Percentiles rank a stretch among this genome's conserved stretches.
phyloP scores from a whole-genome alignment of 73 alveolate genomes.

The Tetrahymena borealis region DNA sequence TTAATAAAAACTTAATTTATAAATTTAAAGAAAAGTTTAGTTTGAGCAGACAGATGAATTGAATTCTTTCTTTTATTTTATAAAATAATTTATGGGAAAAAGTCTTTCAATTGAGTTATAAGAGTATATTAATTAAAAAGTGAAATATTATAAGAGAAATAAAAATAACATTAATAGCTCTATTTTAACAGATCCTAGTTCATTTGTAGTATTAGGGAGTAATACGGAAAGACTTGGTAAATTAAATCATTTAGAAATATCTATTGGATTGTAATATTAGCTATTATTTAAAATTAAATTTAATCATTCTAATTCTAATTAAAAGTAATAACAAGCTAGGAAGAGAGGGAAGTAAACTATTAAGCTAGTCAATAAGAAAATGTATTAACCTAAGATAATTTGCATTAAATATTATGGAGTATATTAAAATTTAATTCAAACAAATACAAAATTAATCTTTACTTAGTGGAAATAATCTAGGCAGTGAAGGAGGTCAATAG shows the following conservation, averaged over 20 bases:
- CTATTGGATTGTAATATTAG: background rate
- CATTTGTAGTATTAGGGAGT: background rate
- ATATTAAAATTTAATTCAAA: background rate
- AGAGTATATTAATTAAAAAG: too few species aligned
- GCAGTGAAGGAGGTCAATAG: background rate
- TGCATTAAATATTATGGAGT: background rate
- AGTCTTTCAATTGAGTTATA: too few species aligned
- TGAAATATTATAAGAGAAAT: too few species aligned
- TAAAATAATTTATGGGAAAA: too few species aligned
- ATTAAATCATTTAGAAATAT: background rate
- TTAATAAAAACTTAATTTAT: too few species aligned
- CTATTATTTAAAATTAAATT: background rate
- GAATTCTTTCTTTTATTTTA: too few species aligned
- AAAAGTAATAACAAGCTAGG: background rate
- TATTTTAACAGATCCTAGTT: background rate
- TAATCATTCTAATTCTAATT: background rate
- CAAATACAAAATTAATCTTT: background rate
- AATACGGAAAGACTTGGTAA: background rate
- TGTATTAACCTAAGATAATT: background rate
- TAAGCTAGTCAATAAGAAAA: background rate
- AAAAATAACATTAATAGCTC: too few species aligned
- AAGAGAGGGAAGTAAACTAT: background rate
- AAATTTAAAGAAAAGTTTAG: too few species aligned
- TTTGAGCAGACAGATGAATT: too few species aligned
- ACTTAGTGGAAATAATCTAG: background rate